Base-by-base conservation (phyloP, 345 rosid species). In the Barbarea vulgaris region DNA sequence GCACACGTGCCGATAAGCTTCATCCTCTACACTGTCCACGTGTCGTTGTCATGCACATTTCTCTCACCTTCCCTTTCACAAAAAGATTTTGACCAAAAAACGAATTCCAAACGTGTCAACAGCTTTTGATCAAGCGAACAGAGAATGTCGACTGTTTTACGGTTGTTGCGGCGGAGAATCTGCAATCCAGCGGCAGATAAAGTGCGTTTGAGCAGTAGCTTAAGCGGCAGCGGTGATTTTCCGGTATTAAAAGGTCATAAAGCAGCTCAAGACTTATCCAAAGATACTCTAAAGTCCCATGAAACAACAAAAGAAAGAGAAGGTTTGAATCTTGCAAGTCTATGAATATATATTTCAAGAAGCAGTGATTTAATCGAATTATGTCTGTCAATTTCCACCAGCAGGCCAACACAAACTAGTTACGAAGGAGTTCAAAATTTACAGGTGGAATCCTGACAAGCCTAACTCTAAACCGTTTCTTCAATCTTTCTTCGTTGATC, bases 351-450 rank as follows among this genome's bases (percentile, higher is more conserved):
- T 46, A 46, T 46, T 6, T 6, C 9, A 46, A n/a, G 37, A 17
- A 12, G 58, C 51, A 66, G 42, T 65, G 14, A 18, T 34, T 24
- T 33, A 4, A 33, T 72, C n/a, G 12, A 27, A 27, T 28, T 34
- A 9, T 48, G 19, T 36, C 12, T 13, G 3, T n/a, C 47, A 41
- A 25, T 48, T 15, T 19, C 10, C 46, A 24, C 3, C 25, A 66
- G 70, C 24, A 81, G 69, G 69, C 50, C 81, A 59, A 28, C 19
- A 62, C 62, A 59, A 51, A 72, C 69, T 28, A 41, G 46, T 58
- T 8, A 69, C 41, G 6, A 89, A 86, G 42, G 94, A 90, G 84
- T 90, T 92, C 70, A 87, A 58, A 71, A 85, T 88, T 17, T 88
- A 86, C 13, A 67, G 93, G 76, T 88, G 88, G 88, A 85, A 57